phyloP scores from a whole-genome alignment of 371 early-diverging fungal genomes.

The Mortierella sp. region DNA sequence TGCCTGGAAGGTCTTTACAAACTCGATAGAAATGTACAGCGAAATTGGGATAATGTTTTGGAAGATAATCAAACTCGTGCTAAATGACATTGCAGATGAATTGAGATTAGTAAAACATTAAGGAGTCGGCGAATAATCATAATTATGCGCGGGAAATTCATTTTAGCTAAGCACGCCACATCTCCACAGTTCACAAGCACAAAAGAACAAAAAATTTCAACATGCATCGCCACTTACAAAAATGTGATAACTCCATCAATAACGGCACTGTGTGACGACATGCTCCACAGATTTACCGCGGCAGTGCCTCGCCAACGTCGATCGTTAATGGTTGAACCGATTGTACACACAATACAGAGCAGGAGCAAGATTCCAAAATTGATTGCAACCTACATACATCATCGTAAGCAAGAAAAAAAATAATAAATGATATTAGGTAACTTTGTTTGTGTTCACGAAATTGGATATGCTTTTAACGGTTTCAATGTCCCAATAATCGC shows the following conservation, averaged over 20 bases:
- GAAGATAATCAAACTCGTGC: slow-evolving; percentile 89
- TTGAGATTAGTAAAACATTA: neutral
- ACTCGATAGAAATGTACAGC: slow-evolving; percentile 95
- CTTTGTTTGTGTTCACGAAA: neutral
- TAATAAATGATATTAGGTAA: neutral
- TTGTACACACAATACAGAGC: slow-evolving; percentile 80
- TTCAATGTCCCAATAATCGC: neutral
- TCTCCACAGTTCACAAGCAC: neutral
- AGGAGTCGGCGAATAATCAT: neutral
- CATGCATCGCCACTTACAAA: slow-evolving; percentile 59
- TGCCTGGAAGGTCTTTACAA: slow-evolving; percentile 84
- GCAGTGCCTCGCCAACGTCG: slow-evolving; percentile 43
- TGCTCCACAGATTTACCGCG: slow-evolving; percentile 55
- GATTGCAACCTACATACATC: slow-evolving; percentile 64
- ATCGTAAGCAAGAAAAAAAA: neutral
- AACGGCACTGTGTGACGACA: slow-evolving; percentile 51
- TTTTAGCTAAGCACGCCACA: neutral
- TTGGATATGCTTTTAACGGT: neutral
- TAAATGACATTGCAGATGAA: slow-evolving; percentile 20
- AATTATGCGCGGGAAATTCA: neutral
- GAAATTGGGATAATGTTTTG: slow-evolving; percentile 98
- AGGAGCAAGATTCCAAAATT: slow-evolving; percentile 84
- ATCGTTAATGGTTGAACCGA: slow-evolving; percentile 71
- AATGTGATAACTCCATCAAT: slow-evolving; percentile 70
- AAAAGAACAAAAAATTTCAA: neutral